Conservation (phyloP, 306 rosid species). For the Cyclanthera cordifolia region DNA sequence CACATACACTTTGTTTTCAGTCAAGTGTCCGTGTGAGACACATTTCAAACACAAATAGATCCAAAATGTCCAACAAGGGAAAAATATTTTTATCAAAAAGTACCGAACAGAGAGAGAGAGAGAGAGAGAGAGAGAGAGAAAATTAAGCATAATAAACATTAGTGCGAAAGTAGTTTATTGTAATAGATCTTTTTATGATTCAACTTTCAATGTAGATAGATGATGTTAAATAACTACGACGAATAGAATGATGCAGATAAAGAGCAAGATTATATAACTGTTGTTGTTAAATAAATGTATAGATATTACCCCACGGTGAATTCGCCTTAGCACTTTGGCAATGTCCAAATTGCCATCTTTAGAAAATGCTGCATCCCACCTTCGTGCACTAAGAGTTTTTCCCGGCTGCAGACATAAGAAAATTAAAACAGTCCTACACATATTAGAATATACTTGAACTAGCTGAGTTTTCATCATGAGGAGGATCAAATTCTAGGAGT, state of each 20-base stretch:
- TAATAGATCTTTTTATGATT: too few relatives aligned
- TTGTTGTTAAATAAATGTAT: neutral
- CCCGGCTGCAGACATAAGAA: conserved; percentile 56
- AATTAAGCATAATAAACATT: neutral
- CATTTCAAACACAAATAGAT: too few relatives aligned
- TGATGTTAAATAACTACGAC: neutral
- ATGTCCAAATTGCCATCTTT: conserved; percentile 80
- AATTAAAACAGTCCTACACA: neutral
- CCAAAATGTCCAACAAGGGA: too few relatives aligned
- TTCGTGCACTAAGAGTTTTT: conserved; percentile 77
- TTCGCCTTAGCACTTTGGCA: conserved; percentile 69
- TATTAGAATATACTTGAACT: neutral
- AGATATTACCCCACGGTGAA: conserved; percentile 73
- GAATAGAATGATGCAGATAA: neutral
- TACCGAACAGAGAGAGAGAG: too few relatives aligned
- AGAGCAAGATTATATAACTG: neutral
- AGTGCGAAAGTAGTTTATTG: neutral
- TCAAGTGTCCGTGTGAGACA: too few relatives aligned
- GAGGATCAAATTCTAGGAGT: neutral
- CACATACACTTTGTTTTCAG: neutral
- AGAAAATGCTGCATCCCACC: conserved; percentile 77
- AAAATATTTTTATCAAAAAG: too few relatives aligned
- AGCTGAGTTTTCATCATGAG: neutral
- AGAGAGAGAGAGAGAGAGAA: neutral
- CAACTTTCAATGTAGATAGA: neutral